Base-by-base conservation (phyloP, 495 filamentous ascomycete genomes). In the Margaritispora aquatica region DNA sequence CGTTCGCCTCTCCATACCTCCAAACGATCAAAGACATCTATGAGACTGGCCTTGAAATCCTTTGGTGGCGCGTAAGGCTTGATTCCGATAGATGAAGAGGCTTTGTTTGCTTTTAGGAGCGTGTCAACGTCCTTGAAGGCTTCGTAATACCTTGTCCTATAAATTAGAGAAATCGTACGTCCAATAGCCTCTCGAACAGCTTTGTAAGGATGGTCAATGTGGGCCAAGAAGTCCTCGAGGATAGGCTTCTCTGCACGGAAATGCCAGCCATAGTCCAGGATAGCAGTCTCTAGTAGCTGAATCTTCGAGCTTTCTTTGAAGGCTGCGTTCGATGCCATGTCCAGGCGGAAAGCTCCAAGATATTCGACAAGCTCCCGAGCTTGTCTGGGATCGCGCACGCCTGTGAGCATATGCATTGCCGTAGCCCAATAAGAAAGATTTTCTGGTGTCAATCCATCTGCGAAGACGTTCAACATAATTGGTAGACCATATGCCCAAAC, bases 241-340 rank as follows among this genome's bases (percentile, higher is more conserved):
- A 97, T 92, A 3, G 95, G 92, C 74, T 90, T 77, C 57, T 96
- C 92, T 1, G 89, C 80, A 60, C 89, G 91, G 78, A 96, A 97
- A 71, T 97, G 94, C 94, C 94, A 99, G 1, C 95, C 95, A 51
- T 86, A 78, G 69, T 96, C 90, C 58, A 83, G 84, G 62, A 97
- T 89, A 60, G 86, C 85, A 63, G 96, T 89, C 64, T 96, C 88
- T 31, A 99, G 77, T 15, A 97, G 80, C 63, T 94, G 88, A 46
- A 99, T 88, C 74, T 97, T 97, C 3, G 92, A 92, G 57, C 92
- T 97, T 66, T 99, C 95, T 71, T 99, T 99, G 81, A 99, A 99
- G 10, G 94, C 94, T 3, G 94, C 94, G 70, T 97, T 96, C 0
- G 93, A 96, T 22, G 83, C 74, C 88, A 96, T 93, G 66, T 99